These are phyloP conservation scores for Plasmodiophora brassicae DNA, from an alignment of 208 protist species.

Conservation along the genomic window DNA sequence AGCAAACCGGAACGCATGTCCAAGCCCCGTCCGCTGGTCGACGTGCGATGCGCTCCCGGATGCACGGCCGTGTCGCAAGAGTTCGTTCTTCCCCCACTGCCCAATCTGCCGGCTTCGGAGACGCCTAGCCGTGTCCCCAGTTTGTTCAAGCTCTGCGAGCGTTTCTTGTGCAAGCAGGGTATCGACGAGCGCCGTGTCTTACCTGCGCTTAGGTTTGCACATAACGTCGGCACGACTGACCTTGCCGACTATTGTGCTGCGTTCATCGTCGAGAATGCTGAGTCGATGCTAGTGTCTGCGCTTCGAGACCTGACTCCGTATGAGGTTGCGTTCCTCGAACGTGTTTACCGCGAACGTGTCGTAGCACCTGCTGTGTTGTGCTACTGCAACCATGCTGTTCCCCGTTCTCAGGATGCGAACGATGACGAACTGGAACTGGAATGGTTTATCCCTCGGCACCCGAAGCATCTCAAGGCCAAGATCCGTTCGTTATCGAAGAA, in stretches of 20 bases:
- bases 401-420: background rate
- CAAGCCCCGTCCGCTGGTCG: background rate
- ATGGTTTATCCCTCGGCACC: background rate
- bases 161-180: background rate
- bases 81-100: background rate
- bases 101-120: background rate
- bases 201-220: background rate
- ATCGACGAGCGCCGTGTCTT: background rate
- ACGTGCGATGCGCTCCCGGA: background rate
- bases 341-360: background rate
- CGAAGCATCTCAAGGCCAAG: background rate
- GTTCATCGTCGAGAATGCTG: background rate
- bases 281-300: background rate
- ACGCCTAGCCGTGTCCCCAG: background rate
- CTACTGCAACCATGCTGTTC: background rate
- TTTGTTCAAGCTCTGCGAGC: background rate
- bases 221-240: background rate
- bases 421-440: background rate
- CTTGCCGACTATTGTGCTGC: background rate
- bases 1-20: background rate
- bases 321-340: background rate
- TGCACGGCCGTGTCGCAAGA: background rate
- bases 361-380: background rate
- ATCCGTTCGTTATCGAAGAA: conserved; percentile 5
- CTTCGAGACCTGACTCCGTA: background rate